phyloP scores from a whole-genome alignment of 2,329 filamentous ascomycete species.

The Nannizziopsis barbatae region DNA sequence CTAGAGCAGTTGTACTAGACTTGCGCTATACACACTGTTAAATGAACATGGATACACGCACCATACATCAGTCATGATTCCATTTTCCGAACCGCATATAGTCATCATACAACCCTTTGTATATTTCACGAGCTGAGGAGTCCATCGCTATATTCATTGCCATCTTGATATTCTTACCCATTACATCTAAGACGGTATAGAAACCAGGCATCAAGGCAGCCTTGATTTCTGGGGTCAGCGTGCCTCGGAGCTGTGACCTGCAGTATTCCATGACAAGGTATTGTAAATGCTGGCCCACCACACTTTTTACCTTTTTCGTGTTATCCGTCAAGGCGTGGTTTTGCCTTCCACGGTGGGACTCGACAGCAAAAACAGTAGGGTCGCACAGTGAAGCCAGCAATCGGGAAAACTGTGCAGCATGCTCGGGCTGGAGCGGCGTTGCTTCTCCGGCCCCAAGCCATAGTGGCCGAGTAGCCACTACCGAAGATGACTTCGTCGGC shows the following conservation, averaged over 20 bases:
- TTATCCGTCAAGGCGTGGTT: conserved; percentile 46
- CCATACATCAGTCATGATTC: conserved; percentile 31
- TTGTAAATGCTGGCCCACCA: conserved; percentile 47
- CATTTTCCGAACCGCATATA: conserved; percentile 40
- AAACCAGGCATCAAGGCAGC: conserved; percentile 42
- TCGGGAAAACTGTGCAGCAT: conserved; percentile 43
- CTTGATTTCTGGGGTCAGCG: conserved; percentile 43
- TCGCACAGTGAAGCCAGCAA: conserved; percentile 51
- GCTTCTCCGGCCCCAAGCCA: conserved; percentile 15
- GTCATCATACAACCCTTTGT: conserved; percentile 44
- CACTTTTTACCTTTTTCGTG: conserved; percentile 47
- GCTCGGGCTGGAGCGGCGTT: conserved; percentile 28
- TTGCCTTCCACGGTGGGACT: conserved; percentile 28
- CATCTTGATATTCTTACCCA: conserved; percentile 41
- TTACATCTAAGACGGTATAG: conserved; percentile 44
- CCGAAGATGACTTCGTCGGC: conserved; percentile 11
- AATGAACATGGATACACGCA: no score
- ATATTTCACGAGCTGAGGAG: conserved; percentile 41
- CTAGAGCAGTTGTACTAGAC: no score
- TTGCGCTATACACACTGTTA: no score
- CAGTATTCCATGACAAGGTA: conserved; percentile 49
- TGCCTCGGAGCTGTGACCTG: conserved; percentile 40
- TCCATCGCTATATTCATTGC: conserved; percentile 43
- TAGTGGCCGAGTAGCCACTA: conserved; percentile 15
- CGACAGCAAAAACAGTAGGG: conserved; percentile 47